Evolutionary conservation across 2,329 filamentous ascomycete species (phyloP), one percentile per base, ranked within the genome.

Genomic region (Xylariomycetidae sp.): DNA sequence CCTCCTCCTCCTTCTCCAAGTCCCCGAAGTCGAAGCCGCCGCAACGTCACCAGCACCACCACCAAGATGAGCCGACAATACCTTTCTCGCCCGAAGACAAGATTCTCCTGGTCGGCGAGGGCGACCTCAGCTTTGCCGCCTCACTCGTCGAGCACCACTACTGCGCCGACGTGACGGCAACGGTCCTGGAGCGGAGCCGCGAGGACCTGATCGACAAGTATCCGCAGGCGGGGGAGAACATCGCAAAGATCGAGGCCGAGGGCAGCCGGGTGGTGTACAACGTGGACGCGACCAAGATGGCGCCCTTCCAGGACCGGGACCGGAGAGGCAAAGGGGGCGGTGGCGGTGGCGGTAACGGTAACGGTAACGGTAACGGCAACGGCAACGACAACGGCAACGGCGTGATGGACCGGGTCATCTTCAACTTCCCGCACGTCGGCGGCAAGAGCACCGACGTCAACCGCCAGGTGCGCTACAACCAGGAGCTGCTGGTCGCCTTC

Each of bases 351-450:
- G n/a, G n/a, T n/a, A n/a, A n/a, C n/a, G n/a, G n/a, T n/a, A n/a
- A n/a, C n/a, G n/a, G n/a, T n/a, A n/a, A n/a, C n/a, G n/a, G n/a
- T n/a, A n/a, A n/a, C n/a, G n/a, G n/a, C 5, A 10, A 8, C 10
- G 19, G 7, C 22, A 16, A n/a, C 16, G 5, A n/a, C 13, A 39
- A 33, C 23, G 42, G 34, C 8, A 38, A 14, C 5, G 51, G 48
- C 36, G 50, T 67, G 4, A 89, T 84, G 70, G 81, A 94, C 58
- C 74, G 79, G 36, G 82, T 97, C 42, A 71, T 90, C 46, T 98
- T 97, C 77, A 95, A 96, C 69, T 98, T 98, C 61, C 92, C 92
- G 22, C 92, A 98, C 65, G 85, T 94, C 4, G 92, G 92, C 44
- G 92, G 92, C 28, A 82, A 94, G 51, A 85, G 79, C 45, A 97